phyloP scores from a whole-genome alignment of 2,329 filamentous ascomycete species.

The Xylaria sp. region DNA sequence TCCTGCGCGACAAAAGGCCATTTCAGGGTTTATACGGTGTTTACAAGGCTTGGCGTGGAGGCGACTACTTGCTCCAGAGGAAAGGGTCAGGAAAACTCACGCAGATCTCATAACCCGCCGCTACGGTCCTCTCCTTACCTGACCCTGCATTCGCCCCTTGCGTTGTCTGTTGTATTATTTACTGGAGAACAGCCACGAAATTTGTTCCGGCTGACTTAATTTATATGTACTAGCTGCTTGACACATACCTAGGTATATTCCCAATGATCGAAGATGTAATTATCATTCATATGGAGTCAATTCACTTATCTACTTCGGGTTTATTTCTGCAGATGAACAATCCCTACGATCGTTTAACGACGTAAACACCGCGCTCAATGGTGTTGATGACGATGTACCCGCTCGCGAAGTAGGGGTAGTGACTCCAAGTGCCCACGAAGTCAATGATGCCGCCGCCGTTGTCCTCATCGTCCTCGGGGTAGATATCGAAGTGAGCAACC shows the following conservation, averaged over 20 bases:
- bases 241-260: constrained; percentile 30
- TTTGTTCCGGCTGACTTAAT: constrained; percentile 5
- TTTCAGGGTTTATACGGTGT: constrained; percentile 60
- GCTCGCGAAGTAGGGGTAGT: constrained; percentile 57
- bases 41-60: constrained; percentile 56
- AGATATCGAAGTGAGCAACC: constrained; percentile 58
- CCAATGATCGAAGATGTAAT: constrained; percentile 18
- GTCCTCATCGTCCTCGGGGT: constrained; percentile 58
- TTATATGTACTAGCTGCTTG: constrained; percentile 28
- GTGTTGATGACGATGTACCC: constrained; percentile 59
- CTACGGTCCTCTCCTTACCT: not conserved
- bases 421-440: constrained; percentile 56
- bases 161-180: constrained; percentile 8
- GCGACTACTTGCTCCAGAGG: constrained; percentile 59
- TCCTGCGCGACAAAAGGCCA: constrained; percentile 54
- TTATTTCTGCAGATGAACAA: not conserved
- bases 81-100: constrained; percentile 25
- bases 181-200: not conserved
- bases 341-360: constrained; percentile 52
- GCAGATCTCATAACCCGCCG: not conserved
- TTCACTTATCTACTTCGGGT: constrained; percentile 7
- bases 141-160: not conserved
- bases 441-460: constrained; percentile 49
- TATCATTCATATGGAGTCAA: constrained; percentile 14
- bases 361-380: constrained; percentile 59